A percentile compares a stretch with the other conserved stretches of the same genome.
phyloP scores from a whole-genome alignment of 176 grass and related monocot genomes.

The Elaeis guineensis region DNA sequence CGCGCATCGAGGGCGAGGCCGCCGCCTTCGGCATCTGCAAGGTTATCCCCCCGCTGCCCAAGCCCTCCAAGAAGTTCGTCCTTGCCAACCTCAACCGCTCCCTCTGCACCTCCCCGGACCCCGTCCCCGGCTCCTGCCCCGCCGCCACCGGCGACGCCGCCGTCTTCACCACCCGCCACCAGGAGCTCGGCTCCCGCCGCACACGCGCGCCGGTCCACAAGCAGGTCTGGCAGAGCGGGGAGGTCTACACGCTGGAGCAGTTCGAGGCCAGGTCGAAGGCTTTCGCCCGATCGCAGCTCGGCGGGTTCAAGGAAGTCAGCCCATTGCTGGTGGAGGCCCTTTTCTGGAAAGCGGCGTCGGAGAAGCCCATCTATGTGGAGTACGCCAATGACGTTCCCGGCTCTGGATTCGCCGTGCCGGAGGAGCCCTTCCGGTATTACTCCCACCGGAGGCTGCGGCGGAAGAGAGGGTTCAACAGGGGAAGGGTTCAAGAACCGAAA shows the following conservation, averaged over 20 bases:
- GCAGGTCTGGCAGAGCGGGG: constrained; percentile 97
- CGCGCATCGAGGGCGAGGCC: constrained; percentile 73
- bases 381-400: constrained; percentile 96
- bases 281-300: constrained; percentile 49
- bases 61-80: constrained; percentile 70
- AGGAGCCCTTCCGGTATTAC: background rate
- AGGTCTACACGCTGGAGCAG: constrained; percentile 74
- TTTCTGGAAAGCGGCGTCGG: constrained; percentile 65
- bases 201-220: constrained; percentile 46
- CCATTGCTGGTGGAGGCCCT: constrained; percentile 65
- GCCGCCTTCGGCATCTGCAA: constrained; percentile 95
- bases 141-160: constrained; percentile 12
- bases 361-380: constrained; percentile 82
- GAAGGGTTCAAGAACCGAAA: constrained; percentile 13
- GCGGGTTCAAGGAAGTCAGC: constrained; percentile 44
- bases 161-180: constrained; percentile 56
- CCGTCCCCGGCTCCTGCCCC: background rate
- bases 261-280: constrained; percentile 82
- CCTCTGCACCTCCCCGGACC: constrained; percentile 25
- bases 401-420: constrained; percentile 54
- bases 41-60: constrained; percentile 72
- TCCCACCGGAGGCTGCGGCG: constrained; percentile 16
- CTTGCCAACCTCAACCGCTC: constrained; percentile 80
- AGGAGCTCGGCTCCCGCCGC: constrained; percentile 53
- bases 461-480: constrained; percentile 16